Evolutionary conservation across 2,329 filamentous ascomycete species (phyloP).

Genomic region (Trichoderma atrobrunneum): DNA sequence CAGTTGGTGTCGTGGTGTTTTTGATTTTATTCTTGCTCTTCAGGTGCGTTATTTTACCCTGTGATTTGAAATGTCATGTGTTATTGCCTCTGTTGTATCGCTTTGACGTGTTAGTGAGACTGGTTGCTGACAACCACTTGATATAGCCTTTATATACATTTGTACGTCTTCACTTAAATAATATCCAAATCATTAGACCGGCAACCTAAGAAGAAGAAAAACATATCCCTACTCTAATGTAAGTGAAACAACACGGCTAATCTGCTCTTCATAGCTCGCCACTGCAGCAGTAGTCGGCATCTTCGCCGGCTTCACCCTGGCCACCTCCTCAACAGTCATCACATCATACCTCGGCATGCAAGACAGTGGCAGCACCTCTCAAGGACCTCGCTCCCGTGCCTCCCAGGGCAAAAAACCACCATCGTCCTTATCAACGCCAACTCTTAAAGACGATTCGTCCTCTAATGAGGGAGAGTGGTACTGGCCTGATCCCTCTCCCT

Average conservation of each 20-base stretch:
- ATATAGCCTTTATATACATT: conserved; percentile 43
- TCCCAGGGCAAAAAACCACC: conserved; percentile 19
- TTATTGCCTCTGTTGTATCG: background rate
- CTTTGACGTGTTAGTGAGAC: background rate
- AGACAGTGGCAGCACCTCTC: conserved; percentile 21
- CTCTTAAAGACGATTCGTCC: conserved; percentile 24
- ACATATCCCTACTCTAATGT: conserved; percentile 20
- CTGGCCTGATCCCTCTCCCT: conserved; percentile 36
- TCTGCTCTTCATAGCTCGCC: conserved; percentile 46
- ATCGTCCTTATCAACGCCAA: conserved; percentile 22
- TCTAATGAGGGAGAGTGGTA: conserved; percentile 40
- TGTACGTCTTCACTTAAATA: conserved; percentile 27
- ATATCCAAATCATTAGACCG: background rate
- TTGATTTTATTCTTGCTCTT: conserved; percentile 33
- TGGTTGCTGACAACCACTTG: background rate
- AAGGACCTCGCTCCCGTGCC: conserved; percentile 6
- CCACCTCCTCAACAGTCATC: conserved; percentile 54
- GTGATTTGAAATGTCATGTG: background rate
- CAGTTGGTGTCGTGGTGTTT: conserved; percentile 24
- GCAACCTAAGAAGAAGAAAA: background rate
- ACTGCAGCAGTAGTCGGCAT: conserved; percentile 67
- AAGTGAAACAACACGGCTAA: background rate
- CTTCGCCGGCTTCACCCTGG: conserved; percentile 57
- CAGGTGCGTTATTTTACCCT: conserved; percentile 32
- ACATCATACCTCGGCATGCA: conserved; percentile 49